A percentile compares a stretch with the other conserved stretches of the same genome.
Evolutionary conservation across 441 rosid species (phyloP).

Genomic region (Oxalis stricta): DNA sequence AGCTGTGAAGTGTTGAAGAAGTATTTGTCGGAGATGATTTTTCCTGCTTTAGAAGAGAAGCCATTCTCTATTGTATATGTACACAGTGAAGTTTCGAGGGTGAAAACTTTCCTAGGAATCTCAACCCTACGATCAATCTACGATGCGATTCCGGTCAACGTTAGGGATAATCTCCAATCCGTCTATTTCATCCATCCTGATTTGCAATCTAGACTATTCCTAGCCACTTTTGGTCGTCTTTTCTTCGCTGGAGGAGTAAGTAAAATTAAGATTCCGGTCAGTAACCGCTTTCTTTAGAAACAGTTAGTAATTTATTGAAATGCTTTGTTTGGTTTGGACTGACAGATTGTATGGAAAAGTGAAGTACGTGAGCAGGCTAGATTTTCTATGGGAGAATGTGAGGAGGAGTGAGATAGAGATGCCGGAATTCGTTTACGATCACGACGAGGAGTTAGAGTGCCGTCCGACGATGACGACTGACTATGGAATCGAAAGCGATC

Average conservation of each 20-base stretch:
- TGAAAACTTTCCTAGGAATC: slow-evolving; percentile 45
- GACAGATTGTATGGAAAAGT: slow-evolving; percentile 47
- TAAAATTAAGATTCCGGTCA: slow-evolving; percentile 16
- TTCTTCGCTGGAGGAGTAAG: slow-evolving; percentile 44
- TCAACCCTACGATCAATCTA: slow-evolving; percentile 35
- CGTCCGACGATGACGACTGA: slow-evolving; percentile 30
- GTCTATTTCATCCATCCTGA: slow-evolving; percentile 52
- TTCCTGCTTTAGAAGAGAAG: slow-evolving; percentile 21
- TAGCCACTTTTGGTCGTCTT: slow-evolving; percentile 57
- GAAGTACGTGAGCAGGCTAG: slow-evolving; percentile 32
- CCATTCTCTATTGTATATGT: slow-evolving; percentile 41
- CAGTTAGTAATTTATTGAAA: neutral
- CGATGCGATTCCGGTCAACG: slow-evolving; percentile 30
- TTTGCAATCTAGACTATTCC: slow-evolving; percentile 36
- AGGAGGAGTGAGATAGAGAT: slow-evolving; percentile 45
- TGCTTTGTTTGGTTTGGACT: no score
- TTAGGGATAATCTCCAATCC: slow-evolving; percentile 25
- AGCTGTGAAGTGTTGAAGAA: slow-evolving; percentile 28
- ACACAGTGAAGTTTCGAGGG: slow-evolving; percentile 34
- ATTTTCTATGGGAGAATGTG: slow-evolving; percentile 50
- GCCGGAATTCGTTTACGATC: slow-evolving; percentile 45
- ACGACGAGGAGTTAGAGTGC: slow-evolving; percentile 38
- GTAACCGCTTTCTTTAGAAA: neutral
- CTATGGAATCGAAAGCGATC: slow-evolving; percentile 46
- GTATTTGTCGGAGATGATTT: slow-evolving; percentile 38